Conservation (phyloP, 768 basidiomycete species). For the Rhodosporidiobolus odoratus region DNA sequence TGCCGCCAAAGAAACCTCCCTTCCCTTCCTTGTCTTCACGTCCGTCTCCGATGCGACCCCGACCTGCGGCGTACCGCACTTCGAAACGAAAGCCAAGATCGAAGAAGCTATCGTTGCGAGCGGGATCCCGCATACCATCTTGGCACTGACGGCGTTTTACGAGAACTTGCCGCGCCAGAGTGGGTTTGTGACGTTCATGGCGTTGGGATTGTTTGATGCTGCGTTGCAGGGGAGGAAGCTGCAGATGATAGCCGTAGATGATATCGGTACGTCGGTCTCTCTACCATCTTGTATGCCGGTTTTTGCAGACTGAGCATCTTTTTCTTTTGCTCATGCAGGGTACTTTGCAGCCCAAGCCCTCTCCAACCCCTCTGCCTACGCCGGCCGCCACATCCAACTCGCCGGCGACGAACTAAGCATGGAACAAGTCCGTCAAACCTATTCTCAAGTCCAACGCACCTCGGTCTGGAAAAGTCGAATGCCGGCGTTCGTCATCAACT, state of each 20-base stretch:
- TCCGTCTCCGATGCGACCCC: constrained; percentile 39
- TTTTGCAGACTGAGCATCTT: neutral
- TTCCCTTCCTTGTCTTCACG: constrained; percentile 43
- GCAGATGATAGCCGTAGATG: constrained; percentile 40
- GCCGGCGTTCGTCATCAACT: neutral
- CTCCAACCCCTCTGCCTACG: constrained; percentile 29
- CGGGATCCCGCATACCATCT: constrained; percentile 40
- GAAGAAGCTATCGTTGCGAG: constrained; percentile 40
- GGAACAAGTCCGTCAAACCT: constrained; percentile 19
- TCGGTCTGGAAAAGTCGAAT: constrained; percentile 3
- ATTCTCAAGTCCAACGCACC: constrained; percentile 25
- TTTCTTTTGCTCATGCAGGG: neutral
- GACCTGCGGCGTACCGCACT: constrained; percentile 42
- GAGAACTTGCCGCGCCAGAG: constrained; percentile 40
- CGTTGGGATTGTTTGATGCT: constrained; percentile 39
- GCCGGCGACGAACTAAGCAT: constrained; percentile 35
- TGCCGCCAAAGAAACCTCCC: constrained; percentile 37
- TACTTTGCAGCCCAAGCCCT: constrained; percentile 42
- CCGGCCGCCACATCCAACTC: constrained; percentile 35
- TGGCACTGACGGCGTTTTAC: constrained; percentile 43
- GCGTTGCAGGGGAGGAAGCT: constrained; percentile 16
- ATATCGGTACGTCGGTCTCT: constrained; percentile 36
- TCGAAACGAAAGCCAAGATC: constrained; percentile 41
- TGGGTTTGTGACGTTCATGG: constrained; percentile 30
- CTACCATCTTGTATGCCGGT: neutral